A percentile compares a stretch with the other conserved stretches of the same genome.
Evolutionary conservation across 345 rosid genomes (phyloP).

Genomic region (Linum tenue): DNA sequence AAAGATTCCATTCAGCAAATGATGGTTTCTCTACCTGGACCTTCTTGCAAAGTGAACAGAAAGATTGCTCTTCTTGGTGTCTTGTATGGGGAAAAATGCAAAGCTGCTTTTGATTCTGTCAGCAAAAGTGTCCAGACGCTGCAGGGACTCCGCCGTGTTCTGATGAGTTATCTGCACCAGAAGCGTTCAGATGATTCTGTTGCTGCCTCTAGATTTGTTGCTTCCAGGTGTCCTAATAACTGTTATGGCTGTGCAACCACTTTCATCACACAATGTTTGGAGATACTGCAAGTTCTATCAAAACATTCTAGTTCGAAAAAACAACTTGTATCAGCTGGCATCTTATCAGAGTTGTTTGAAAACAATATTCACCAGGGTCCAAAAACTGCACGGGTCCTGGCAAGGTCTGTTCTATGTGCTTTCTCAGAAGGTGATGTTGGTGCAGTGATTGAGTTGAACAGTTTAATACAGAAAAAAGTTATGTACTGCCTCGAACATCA

Average conservation of each 20-base stretch:
- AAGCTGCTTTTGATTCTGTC: constrained; percentile 99
- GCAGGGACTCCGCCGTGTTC: constrained; percentile 92
- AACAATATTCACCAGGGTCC: constrained; percentile 98
- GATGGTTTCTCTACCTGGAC: constrained; percentile 98
- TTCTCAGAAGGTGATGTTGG: constrained; percentile 81
- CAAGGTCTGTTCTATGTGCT: constrained; percentile 88
- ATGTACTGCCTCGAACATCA: constrained; percentile 98
- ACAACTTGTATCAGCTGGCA: constrained; percentile 86
- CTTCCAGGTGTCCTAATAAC: constrained; percentile 82
- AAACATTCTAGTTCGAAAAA: constrained; percentile 71
- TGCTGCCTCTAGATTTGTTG: constrained; percentile 63
- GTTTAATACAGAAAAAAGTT: constrained; percentile 85
- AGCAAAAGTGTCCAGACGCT: constrained; percentile 98
- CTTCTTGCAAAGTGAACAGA: constrained; percentile 94
- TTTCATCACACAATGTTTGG: constrained; percentile 89
- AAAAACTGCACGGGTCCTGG: constrained; percentile 81
- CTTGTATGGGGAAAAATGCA: constrained; percentile 96
- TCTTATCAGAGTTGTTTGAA: constrained; percentile 81
- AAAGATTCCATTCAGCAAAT: constrained; percentile 99
- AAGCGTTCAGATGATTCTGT: constrained; percentile 55
- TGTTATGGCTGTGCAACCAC: constrained; percentile 98
- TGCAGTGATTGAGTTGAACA: constrained; percentile 82
- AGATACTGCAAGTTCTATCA: constrained; percentile 73
- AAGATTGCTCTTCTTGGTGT: constrained; percentile 98
- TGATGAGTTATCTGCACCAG: constrained; percentile 94